phyloP scores from a whole-genome alignment of 257 asterid genomes.

The Cruciata laevipes region DNA sequence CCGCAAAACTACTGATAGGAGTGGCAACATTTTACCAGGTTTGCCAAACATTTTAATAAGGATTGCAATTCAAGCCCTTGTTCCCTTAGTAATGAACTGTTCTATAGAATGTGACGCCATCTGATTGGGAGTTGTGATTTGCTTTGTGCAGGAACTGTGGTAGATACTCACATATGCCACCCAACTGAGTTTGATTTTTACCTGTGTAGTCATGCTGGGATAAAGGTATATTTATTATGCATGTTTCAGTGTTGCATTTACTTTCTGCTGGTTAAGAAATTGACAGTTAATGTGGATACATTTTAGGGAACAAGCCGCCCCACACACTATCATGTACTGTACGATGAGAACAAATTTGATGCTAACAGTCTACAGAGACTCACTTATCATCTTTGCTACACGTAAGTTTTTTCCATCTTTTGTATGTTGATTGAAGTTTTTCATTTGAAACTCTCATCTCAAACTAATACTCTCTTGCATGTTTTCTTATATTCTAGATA shows the following conservation, averaged over 20 bases:
- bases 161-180: conserved; percentile 72
- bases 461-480: neutral
- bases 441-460: neutral
- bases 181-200: conserved; percentile 73
- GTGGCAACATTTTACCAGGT: conserved; percentile 92
- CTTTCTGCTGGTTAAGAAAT: neutral
- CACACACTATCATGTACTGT: conserved; percentile 69
- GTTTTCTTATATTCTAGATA: conserved; percentile 32
- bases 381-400: conserved; percentile 64
- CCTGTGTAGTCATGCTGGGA: conserved; percentile 81
- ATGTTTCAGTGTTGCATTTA: neutral
- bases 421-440: neutral
- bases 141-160: conserved; percentile 59
- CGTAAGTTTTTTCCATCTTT: conserved; percentile 31
- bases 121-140: neutral
- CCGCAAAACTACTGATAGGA: conserved; percentile 43
- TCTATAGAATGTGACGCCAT: no score
- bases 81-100: neutral
- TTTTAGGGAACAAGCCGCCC: conserved; percentile 84
- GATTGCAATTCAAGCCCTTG: neutral
- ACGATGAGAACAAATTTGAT: conserved; percentile 57
- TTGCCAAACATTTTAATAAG: neutral
- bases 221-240: conserved; percentile 39
- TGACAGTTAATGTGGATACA: neutral
- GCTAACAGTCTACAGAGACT: conserved; percentile 69